Conservation (phyloP, 169 alveolate genomes). For the Perkinsus olseni region DNA sequence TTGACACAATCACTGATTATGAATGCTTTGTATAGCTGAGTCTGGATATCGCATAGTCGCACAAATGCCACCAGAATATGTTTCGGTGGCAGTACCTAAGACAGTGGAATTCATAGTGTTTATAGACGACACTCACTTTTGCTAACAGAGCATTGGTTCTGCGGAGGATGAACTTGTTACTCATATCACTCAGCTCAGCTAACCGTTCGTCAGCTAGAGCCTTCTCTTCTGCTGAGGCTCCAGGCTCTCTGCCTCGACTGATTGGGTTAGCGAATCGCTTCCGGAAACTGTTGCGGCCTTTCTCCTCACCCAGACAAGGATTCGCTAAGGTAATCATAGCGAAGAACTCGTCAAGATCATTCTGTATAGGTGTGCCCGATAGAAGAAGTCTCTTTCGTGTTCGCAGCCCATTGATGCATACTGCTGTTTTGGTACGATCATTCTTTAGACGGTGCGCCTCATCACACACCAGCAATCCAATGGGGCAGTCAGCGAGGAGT, state of each 20-base stretch:
- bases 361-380: slow-evolving; percentile 80
- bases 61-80: slow-evolving; percentile 38
- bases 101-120: neutral
- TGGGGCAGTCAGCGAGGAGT: slow-evolving; percentile 71
- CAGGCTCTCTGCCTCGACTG: slow-evolving; percentile 74
- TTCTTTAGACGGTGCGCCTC: slow-evolving; percentile 92
- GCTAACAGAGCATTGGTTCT: slow-evolving; percentile 74
- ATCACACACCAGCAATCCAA: slow-evolving; percentile 86
- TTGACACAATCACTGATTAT: neutral
- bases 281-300: slow-evolving; percentile 24
- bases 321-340: slow-evolving; percentile 73
- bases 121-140: slow-evolving; percentile 9
- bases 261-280: slow-evolving; percentile 54
- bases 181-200: slow-evolving; percentile 70
- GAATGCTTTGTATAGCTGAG: neutral
- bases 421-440: slow-evolving; percentile 76
- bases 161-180: slow-evolving; percentile 73
- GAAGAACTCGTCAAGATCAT: slow-evolving; percentile 75
- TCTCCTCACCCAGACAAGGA: slow-evolving; percentile 74
- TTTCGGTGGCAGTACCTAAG: slow-evolving; percentile 70
- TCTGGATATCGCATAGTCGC: neutral
- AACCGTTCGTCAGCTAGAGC: slow-evolving; percentile 65
- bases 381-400: slow-evolving; percentile 76
- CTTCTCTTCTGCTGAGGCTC: slow-evolving; percentile 73
- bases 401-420: slow-evolving; percentile 65